Evolutionary conservation across 352 stramenopile species (phyloP).

Genomic region (Globisporangium splendens): DNA sequence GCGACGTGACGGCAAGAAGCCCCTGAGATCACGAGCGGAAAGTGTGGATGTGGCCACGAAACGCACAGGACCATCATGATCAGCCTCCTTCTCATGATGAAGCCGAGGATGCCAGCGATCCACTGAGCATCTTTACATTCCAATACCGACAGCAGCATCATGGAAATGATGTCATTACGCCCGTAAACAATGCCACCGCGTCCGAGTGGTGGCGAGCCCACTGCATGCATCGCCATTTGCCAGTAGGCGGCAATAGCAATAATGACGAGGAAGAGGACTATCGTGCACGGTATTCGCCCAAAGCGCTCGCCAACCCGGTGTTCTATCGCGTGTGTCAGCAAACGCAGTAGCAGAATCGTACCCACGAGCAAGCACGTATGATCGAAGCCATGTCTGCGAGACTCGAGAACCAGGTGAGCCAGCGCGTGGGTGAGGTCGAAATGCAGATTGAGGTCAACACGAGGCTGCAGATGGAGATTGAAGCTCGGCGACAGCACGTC

Average conservation of each 20-base stretch:
- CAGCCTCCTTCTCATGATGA: too few relatives aligned
- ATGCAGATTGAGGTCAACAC: constrained; percentile 59
- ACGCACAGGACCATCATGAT: not conserved
- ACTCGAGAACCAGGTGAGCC: constrained; percentile 32
- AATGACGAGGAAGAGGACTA: constrained; percentile 20
- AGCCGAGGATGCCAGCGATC: too few relatives aligned
- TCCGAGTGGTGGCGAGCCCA: constrained; percentile 63
- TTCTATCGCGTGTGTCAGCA: constrained; percentile 35
- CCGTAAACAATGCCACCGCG: constrained; percentile 14
- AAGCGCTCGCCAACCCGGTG: constrained; percentile 44
- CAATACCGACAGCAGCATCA: not conserved
- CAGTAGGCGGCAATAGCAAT: constrained; percentile 12
- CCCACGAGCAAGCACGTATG: constrained; percentile 19
- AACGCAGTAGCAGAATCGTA: constrained; percentile 9
- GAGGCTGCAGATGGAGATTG: constrained; percentile 31
- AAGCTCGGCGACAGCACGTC: constrained; percentile 21
- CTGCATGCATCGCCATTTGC: constrained; percentile 43
- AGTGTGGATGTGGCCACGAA: constrained; percentile 41
- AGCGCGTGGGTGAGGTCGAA: constrained; percentile 44
- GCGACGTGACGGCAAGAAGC: constrained; percentile 26
- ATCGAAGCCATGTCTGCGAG: constrained; percentile 13
- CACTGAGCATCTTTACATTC: too few relatives aligned
- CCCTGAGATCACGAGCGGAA: constrained; percentile 46
- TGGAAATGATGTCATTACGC: not conserved
- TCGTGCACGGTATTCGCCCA: constrained; percentile 27